phyloP scores from a whole-genome alignment of 257 asterid genomes.

The Anisodus tanguticus region DNA sequence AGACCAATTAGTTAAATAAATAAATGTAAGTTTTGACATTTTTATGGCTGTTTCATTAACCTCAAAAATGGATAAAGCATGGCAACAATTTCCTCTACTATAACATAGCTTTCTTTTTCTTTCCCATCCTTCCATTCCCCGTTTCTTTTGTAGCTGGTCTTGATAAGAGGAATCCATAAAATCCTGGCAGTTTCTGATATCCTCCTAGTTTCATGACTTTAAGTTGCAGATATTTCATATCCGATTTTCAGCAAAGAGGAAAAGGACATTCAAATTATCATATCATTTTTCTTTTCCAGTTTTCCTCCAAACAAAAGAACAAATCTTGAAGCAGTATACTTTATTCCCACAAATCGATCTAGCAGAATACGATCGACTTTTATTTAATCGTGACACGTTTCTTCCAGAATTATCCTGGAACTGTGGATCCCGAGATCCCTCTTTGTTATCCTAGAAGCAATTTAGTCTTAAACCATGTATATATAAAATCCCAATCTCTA shows the following conservation, averaged over 20 bases:
- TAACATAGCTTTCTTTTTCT: too few relatives aligned
- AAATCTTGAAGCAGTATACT: neutral
- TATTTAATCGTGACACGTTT: neutral
- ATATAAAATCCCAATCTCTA: neutral
- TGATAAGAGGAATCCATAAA: neutral
- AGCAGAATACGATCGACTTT: neutral
- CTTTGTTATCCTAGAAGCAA: neutral
- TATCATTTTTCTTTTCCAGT: neutral
- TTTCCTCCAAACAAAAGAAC: neutral
- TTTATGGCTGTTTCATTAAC: neutral
- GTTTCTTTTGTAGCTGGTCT: neutral
- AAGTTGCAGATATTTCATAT: neutral
- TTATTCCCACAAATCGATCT: slow-evolving; percentile 11
- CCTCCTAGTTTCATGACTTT: neutral
- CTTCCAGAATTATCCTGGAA: neutral
- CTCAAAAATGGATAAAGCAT: neutral
- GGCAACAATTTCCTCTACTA: neutral
- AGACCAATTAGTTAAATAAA: neutral
- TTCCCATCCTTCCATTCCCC: neutral
- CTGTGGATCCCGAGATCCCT: neutral
- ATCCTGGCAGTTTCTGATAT: neutral
- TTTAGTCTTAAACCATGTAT: neutral
- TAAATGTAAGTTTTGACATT: neutral
- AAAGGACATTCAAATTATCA: neutral
- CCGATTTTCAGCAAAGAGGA: neutral